Base-by-base conservation (phyloP, 192 early-diverging fungal genomes). In the Geosiphon pyriformis region DNA sequence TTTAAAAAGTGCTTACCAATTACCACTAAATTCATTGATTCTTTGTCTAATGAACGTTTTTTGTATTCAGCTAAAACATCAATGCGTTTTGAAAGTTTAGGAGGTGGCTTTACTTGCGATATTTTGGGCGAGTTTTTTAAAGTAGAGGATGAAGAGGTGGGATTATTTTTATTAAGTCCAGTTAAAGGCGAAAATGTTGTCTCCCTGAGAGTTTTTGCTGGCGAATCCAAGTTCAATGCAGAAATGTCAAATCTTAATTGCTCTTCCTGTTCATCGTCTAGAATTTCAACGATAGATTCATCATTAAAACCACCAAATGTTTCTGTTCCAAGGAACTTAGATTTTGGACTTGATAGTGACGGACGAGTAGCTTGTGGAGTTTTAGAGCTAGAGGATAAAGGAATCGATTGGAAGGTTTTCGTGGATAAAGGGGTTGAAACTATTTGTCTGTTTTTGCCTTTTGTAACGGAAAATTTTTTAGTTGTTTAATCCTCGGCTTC, bases 21-120 rank as follows among this genome's bases (percentile, higher is more conserved):
- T 1, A 98, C 87, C 0, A 95, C 90, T 31, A 98, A 78, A 68
- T 94, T 94, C 63, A 97, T 62, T 6, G 78, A 81, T 3, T 82
- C 84, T 58, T 92, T 92, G 29, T 83, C 83, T 12, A 76, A 71
- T 20, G 77, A 66, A 2, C 90, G 78, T 70, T 88, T 89, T 47
- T 80, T 82, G 71, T 85, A 89, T 71, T 93, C 89, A 61, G 73
- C 78, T 27, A 78, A 47, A 1, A 94, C 79, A 75, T 94, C 74
- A 60, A 92, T 83, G n/a, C 76, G 78, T 56, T 86, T 87, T n/a
- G 77, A 75, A 26, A 61, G 33, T 20, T 70, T 72, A 25, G 71
- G 59, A 4, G 73, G 69, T 42, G 82, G 76, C 48, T 63, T 71
- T 27, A 68, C 61, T 12, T 68, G 71, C 18, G 77, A 73, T 50